These are phyloP conservation scores for Diaporthe sp. DNA, from an alignment of 2,329 filamentous ascomycete species.

Conservation along the genomic window DNA sequence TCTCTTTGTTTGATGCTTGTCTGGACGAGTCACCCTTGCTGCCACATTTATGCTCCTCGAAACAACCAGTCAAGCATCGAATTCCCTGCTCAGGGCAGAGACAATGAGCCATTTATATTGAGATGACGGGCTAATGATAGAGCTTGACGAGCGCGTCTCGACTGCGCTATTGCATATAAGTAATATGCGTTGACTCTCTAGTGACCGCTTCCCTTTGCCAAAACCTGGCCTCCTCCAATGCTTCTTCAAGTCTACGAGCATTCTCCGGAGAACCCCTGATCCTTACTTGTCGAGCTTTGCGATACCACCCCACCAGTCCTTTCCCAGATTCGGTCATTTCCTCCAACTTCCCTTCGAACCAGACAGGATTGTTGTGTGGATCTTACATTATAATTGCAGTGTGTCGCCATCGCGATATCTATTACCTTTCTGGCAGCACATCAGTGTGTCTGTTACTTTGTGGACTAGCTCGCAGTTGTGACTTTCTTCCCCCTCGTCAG, in stretches of 20 bases:
- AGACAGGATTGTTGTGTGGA: conserved; percentile 39
- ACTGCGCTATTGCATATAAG: conserved; percentile 29
- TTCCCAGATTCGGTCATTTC: conserved; percentile 42
- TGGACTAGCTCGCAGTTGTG: neutral
- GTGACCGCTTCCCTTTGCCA: neutral
- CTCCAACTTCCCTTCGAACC: conserved; percentile 40
- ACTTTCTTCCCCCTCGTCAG: neutral
- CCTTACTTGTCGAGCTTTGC: conserved; percentile 44
- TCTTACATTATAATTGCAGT: conserved; percentile 30
- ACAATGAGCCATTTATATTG: conserved; percentile 30
- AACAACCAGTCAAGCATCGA: conserved; percentile 49
- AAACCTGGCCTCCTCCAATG: conserved; percentile 20
- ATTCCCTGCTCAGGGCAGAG: conserved; percentile 41
- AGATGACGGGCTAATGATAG: conserved; percentile 33
- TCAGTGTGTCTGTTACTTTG: conserved; percentile 15
- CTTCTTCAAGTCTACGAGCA: conserved; percentile 31
- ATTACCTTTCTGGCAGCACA: conserved; percentile 8
- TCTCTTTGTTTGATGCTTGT: conserved; percentile 61
- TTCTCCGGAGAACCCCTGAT: conserved; percentile 44
- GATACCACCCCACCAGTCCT: conserved; percentile 44
- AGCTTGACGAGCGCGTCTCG: conserved; percentile 19
- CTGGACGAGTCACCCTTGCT: conserved; percentile 54
- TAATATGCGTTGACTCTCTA: conserved; percentile 18
- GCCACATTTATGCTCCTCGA: conserved; percentile 55
- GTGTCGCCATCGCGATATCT: conserved; percentile 28